A percentile compares a stretch with the other conserved stretches of the same genome.
These are phyloP conservation scores for Astragalus membranaceus DNA, from an alignment of 306 rosid genomes.

Conservation along the genomic window DNA sequence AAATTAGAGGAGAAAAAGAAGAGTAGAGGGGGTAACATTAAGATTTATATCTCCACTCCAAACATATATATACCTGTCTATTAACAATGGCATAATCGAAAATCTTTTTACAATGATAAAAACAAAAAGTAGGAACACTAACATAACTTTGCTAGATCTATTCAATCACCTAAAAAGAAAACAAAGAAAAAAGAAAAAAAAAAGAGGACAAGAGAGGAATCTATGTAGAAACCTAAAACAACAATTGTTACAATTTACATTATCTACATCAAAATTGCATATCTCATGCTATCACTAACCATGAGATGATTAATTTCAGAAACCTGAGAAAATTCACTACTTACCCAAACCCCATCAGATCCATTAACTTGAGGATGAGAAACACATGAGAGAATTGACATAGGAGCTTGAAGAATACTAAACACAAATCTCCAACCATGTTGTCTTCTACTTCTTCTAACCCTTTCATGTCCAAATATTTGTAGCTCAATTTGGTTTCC, in stretches of 20 bases:
- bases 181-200: background rate
- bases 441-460: conserved; percentile 18
- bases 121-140: background rate
- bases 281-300: conserved; percentile 96
- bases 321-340: conserved; percentile 49
- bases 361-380: conserved; percentile 59
- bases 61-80: too few species aligned
- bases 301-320: conserved; percentile 88
- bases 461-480: conserved; percentile 19
- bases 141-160: conserved; percentile 7
- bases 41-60: too few species aligned
- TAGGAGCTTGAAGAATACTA: conserved; percentile 52
- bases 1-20: too few species aligned
- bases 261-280: conserved; percentile 85
- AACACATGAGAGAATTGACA: conserved; percentile 68
- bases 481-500: conserved; percentile 38
- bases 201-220: background rate
- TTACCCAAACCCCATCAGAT: conserved; percentile 65
- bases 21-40: too few species aligned
- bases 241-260: background rate
- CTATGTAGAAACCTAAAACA: background rate
- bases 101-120: conserved; percentile 10
- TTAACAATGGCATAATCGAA: conserved; percentile 2
- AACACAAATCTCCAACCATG: conserved; percentile 40
- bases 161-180: conserved; percentile 14